phyloP scores from a whole-genome alignment of 495 filamentous ascomycete genomes.

The Tuber aestivum region DNA sequence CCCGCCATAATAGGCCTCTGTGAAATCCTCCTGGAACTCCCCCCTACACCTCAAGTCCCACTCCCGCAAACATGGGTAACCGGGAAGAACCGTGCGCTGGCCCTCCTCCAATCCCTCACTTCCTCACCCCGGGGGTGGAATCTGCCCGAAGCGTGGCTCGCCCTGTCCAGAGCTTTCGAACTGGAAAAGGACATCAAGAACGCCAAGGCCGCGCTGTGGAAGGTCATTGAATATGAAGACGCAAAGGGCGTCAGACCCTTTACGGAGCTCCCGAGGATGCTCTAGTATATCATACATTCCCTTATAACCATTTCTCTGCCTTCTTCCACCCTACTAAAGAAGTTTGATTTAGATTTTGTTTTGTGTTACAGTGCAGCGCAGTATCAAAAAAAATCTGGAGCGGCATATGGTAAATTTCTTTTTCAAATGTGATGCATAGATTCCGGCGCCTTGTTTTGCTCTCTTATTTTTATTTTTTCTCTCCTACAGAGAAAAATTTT shows the following conservation, averaged over 20 bases:
- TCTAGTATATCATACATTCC: slow-evolving; percentile 5
- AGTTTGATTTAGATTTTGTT: neutral
- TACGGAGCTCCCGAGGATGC: slow-evolving; percentile 26
- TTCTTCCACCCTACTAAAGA: neutral
- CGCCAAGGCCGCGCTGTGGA: slow-evolving; percentile 70
- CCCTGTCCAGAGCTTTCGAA: slow-evolving; percentile 78
- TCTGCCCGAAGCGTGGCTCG: slow-evolving; percentile 87
- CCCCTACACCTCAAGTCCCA: neutral
- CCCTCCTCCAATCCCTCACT: slow-evolving; percentile 70
- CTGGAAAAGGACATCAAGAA: slow-evolving; percentile 74
- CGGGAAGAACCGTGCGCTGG: slow-evolving; percentile 77
- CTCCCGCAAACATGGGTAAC: slow-evolving; percentile 17
- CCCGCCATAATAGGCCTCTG: slow-evolving; percentile 74
- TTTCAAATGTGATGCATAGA: neutral
- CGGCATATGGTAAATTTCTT: neutral
- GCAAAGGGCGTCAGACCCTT: slow-evolving; percentile 51
- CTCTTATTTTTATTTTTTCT: neutral
- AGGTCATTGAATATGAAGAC: slow-evolving; percentile 70
- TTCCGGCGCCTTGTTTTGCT: neutral
- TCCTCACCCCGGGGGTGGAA: slow-evolving; percentile 88
- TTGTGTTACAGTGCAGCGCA: neutral
- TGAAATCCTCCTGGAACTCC: slow-evolving; percentile 59
- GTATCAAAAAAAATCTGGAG: neutral
- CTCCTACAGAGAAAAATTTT: neutral
- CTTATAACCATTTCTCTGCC: neutral